Percentiles rank a stretch among this genome's conserved stretches.
These are phyloP conservation scores for Ogataea hybrid DNA, from an alignment of 1,139 yeast species.

Conservation along the genomic window DNA sequence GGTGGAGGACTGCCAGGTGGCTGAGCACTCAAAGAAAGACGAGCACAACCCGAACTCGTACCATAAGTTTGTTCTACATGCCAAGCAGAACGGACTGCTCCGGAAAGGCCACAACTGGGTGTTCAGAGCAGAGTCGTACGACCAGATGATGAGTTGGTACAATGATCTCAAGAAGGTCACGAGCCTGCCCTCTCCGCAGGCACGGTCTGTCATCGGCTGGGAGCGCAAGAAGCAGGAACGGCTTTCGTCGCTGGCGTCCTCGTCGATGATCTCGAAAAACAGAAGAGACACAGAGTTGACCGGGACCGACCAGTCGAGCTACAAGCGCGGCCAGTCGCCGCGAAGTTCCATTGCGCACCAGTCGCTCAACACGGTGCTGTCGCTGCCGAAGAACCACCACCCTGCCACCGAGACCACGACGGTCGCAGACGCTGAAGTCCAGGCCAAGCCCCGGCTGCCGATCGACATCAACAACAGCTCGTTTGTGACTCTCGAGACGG, in stretches of 20 bases:
- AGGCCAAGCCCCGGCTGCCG: constrained; percentile 6
- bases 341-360: constrained; percentile 17
- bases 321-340: constrained; percentile 10
- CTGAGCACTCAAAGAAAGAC: constrained; percentile 77
- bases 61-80: constrained; percentile 77
- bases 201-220: constrained; percentile 42
- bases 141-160: constrained; percentile 81
- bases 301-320: constrained; percentile 20
- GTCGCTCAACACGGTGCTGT: constrained; percentile 29
- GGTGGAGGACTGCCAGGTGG: constrained; percentile 75
- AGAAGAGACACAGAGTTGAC: constrained; percentile 17
- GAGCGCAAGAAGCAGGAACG: constrained; percentile 33
- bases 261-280: constrained; percentile 13
- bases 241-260: constrained; percentile 16
- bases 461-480: constrained; percentile 13
- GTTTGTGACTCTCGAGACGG: constrained; percentile 17
- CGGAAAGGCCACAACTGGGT: constrained; percentile 92
- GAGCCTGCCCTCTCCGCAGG: constrained; percentile 51
- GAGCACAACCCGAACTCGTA: constrained; percentile 53
- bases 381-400: constrained; percentile 26
- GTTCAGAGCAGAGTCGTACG: constrained; percentile 79
- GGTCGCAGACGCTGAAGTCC: constrained; percentile 12
- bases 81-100: constrained; percentile 60
- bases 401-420: background rate
- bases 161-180: constrained; percentile 70